These are phyloP conservation scores for Aspergillus japonicus DNA, from an alignment of 2,329 filamentous ascomycete species.

Conservation along the genomic window DNA sequence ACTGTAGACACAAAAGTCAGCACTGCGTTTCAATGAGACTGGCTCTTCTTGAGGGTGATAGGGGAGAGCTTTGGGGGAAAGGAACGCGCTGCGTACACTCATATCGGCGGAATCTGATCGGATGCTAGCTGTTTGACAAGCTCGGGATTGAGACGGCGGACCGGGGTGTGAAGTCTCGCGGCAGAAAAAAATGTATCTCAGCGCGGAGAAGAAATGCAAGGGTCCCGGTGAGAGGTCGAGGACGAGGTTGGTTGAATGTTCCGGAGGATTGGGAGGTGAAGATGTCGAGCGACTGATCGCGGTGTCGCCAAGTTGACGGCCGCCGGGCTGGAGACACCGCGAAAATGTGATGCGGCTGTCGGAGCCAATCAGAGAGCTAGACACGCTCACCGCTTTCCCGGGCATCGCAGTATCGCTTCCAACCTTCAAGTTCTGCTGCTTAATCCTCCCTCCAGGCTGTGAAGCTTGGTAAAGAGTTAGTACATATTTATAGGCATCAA, in stretches of 20 bases:
- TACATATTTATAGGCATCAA: background rate
- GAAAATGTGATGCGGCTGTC: slow-evolving; percentile 37
- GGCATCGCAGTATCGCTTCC: background rate
- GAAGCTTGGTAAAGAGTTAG: background rate
- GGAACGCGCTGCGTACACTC: slow-evolving; percentile 30
- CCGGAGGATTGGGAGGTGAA: background rate
- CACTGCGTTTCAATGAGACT: no score
- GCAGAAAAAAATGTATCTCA: background rate
- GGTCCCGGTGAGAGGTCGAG: background rate
- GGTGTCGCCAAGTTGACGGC: slow-evolving; percentile 14
- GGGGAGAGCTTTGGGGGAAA: background rate
- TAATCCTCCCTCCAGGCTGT: background rate
- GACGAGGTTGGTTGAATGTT: slow-evolving; percentile 9
- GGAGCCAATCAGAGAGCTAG: slow-evolving; percentile 25
- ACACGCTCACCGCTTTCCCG: slow-evolving; percentile 26
- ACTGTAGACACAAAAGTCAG: slow-evolving; percentile 48
- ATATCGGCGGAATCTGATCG: slow-evolving; percentile 24
- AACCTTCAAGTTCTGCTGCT: background rate
- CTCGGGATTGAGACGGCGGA: slow-evolving; percentile 5
- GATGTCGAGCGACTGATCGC: slow-evolving; percentile 4
- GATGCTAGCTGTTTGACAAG: slow-evolving; percentile 2
- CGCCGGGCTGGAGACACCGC: slow-evolving; percentile 17
- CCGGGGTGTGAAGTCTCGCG: background rate
- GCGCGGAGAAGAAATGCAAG: background rate
- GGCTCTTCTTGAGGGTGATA: slow-evolving; percentile 19